Evolutionary conservation across 257 asterid genomes (phyloP).

Genomic region (Solanum ossicruentum): DNA sequence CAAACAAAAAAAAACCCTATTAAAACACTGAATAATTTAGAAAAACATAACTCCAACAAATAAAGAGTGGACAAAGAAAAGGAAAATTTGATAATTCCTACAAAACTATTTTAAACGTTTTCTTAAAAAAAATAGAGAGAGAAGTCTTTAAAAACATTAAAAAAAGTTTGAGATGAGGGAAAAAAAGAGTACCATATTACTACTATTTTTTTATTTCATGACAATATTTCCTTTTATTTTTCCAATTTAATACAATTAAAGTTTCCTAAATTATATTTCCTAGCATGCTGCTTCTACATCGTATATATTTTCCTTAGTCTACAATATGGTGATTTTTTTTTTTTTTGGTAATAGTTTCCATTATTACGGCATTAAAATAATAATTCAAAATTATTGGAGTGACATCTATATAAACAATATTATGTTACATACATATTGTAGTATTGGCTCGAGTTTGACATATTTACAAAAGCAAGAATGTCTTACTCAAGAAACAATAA

Average conservation of each 20-base stretch:
- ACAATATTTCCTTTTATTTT: not conserved
- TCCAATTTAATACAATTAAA: not conserved
- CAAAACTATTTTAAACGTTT: too few relatives aligned
- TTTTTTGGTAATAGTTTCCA: not conserved
- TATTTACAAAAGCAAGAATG: not conserved
- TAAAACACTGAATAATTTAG: not conserved
- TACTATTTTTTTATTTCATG: not conserved
- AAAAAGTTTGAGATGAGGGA: too few relatives aligned
- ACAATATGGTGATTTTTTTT: not conserved
- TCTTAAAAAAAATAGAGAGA: too few relatives aligned
- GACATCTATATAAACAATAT: not conserved
- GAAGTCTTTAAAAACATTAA: not conserved
- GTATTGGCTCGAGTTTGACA: not conserved
- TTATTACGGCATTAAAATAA: not conserved
- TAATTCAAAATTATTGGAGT: not conserved
- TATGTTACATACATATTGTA: not conserved
- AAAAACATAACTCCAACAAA: not conserved
- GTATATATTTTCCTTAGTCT: not conserved
- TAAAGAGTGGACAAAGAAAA: not conserved
- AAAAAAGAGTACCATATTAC: not conserved
- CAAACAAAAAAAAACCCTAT: not conserved
- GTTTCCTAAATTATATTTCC: not conserved
- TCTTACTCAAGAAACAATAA: not conserved
- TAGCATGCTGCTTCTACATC: not conserved
- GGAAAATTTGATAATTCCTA: not conserved